Evolutionary conservation across 148 eudicot genomes (phyloP).

Genomic region (Vaccinium corymbosum): DNA sequence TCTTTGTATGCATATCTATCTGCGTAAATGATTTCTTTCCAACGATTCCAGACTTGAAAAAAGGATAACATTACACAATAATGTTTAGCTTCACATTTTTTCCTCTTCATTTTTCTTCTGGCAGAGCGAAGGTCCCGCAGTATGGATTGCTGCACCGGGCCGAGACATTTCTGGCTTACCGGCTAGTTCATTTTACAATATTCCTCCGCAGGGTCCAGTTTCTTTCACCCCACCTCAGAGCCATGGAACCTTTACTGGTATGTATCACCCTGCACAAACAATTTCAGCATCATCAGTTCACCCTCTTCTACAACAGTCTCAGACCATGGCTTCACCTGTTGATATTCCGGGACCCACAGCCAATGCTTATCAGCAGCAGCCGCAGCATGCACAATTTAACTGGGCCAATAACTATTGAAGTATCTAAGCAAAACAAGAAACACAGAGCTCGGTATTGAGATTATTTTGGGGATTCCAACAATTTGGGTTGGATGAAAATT

Average conservation of each 20-base stretch:
- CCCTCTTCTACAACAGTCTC: slow-evolving; percentile 75
- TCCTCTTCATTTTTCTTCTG: slow-evolving; percentile 14
- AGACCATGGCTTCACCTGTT: slow-evolving; percentile 53
- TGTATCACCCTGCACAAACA: slow-evolving; percentile 66
- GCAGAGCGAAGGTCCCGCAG: slow-evolving; percentile 76
- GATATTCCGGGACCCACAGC: slow-evolving; percentile 62
- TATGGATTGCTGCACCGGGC: slow-evolving; percentile 66
- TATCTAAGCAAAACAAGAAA: slow-evolving; percentile 21
- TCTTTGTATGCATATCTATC: not conserved
- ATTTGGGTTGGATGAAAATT: slow-evolving; percentile 17
- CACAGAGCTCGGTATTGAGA: slow-evolving; percentile 28
- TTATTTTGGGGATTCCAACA: slow-evolving; percentile 22
- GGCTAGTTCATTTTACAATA: slow-evolving; percentile 65
- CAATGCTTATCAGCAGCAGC: slow-evolving; percentile 62
- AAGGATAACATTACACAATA: not conserved
- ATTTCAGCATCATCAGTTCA: slow-evolving; percentile 52
- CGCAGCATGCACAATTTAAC: slow-evolving; percentile 66
- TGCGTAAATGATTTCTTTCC: not conserved
- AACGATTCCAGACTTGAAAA: not conserved
- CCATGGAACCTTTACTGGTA: slow-evolving; percentile 54
- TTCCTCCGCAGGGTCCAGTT: slow-evolving; percentile 65
- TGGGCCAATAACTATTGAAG: slow-evolving; percentile 78
- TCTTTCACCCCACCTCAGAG: slow-evolving; percentile 59
- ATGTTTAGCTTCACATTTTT: not conserved
- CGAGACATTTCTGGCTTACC: slow-evolving; percentile 66